A percentile compares a stretch with the other conserved stretches of the same genome.
Evolutionary conservation across 768 basidiomycete species (phyloP).

Genomic region (Suillus brevipes): DNA sequence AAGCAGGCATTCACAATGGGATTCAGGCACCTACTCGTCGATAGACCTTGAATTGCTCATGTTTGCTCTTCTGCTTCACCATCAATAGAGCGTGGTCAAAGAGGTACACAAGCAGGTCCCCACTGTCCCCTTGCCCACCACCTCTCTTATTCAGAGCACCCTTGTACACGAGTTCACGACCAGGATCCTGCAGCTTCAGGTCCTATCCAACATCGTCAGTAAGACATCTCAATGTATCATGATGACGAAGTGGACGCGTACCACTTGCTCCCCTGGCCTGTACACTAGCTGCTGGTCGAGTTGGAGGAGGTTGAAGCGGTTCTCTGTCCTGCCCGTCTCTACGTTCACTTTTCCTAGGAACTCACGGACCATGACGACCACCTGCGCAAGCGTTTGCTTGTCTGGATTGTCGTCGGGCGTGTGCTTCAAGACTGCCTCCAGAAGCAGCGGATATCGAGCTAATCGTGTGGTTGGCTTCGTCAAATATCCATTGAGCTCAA

Average conservation of each 20-base stretch:
- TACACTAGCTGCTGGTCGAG: slow-evolving; percentile 90
- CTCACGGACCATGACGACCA: slow-evolving; percentile 71
- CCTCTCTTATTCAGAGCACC: slow-evolving; percentile 85
- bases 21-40: slow-evolving; percentile 64
- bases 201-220: slow-evolving; percentile 49
- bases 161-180: slow-evolving; percentile 89
- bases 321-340: slow-evolving; percentile 95
- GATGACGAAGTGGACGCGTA: slow-evolving; percentile 37
- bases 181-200: slow-evolving; percentile 81
- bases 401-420: slow-evolving; percentile 91
- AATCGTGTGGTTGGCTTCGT: slow-evolving; percentile 98
- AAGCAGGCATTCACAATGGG: background rate
- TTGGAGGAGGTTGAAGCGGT: slow-evolving; percentile 92
- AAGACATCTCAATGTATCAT: slow-evolving; percentile 2
- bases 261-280: slow-evolving; percentile 87
- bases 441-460: slow-evolving; percentile 91
- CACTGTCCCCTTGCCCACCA: slow-evolving; percentile 69
- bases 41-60: slow-evolving; percentile 91
- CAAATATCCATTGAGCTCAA: slow-evolving; percentile 96
- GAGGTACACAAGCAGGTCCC: slow-evolving; percentile 90
- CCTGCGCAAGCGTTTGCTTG: slow-evolving; percentile 74
- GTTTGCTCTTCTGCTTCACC: slow-evolving; percentile 92
- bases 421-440: slow-evolving; percentile 90
- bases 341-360: slow-evolving; percentile 88
- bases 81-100: slow-evolving; percentile 97